Percentiles rank a stretch among this genome's conserved stretches.
Conservation (phyloP, 1,284 basidiomycete species). For the Ceratobasidium sp. region DNA sequence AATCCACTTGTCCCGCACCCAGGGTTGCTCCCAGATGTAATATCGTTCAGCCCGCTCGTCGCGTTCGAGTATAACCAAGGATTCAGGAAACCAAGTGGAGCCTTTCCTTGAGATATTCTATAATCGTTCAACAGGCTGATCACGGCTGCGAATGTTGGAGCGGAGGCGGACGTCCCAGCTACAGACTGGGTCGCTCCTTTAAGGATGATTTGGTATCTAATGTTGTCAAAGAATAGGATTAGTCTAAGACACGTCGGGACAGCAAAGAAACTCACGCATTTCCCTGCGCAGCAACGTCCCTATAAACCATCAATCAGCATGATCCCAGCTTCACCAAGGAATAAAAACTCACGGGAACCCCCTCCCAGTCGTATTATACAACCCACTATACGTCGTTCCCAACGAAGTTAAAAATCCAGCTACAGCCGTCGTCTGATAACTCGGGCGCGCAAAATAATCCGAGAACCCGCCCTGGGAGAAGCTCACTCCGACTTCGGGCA, state of each 20-base stretch:
- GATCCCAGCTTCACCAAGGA: neutral
- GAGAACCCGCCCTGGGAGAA: slow-evolving; percentile 77
- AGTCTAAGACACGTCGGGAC: neutral
- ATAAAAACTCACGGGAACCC: too few relatives aligned
- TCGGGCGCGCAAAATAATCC: slow-evolving; percentile 69
- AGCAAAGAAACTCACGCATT: neutral
- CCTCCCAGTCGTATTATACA: slow-evolving; percentile 52
- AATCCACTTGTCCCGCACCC: slow-evolving; percentile 41
- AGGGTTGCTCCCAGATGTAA: slow-evolving; percentile 55
- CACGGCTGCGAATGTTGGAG: slow-evolving; percentile 59
- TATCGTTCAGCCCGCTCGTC: slow-evolving; percentile 68
- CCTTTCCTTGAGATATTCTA: slow-evolving; percentile 54
- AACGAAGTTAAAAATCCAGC: slow-evolving; percentile 56
- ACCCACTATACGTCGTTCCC: slow-evolving; percentile 54
- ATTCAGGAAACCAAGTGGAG: slow-evolving; percentile 56
- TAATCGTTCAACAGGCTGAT: slow-evolving; percentile 60
- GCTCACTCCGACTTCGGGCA: slow-evolving; percentile 69
- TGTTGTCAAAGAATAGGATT: neutral
- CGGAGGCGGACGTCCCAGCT: slow-evolving; percentile 59
- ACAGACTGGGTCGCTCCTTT: slow-evolving; percentile 47
- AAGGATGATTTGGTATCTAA: slow-evolving; percentile 51
- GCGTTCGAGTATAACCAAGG: slow-evolving; percentile 57
- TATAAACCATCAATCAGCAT: too few relatives aligned
- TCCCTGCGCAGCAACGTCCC: slow-evolving; percentile 75
- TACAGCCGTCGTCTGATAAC: slow-evolving; percentile 65